A percentile compares a stretch with the other conserved stretches of the same genome.
phyloP scores from a whole-genome alignment of 2,329 filamentous ascomycete genomes.

The Chaetomium olivaceum region DNA sequence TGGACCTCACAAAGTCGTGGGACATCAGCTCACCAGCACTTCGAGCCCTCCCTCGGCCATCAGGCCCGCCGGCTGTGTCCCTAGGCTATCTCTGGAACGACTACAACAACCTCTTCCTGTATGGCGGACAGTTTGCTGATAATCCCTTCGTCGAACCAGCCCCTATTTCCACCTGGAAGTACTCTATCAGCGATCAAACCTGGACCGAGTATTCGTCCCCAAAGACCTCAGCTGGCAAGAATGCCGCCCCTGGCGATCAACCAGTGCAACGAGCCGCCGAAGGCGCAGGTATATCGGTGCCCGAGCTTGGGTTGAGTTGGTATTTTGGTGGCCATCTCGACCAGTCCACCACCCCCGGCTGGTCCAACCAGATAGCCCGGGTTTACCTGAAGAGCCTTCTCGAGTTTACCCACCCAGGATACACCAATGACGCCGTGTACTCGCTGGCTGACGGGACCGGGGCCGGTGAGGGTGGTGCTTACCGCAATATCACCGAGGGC shows the following conservation, averaged over 20 bases:
- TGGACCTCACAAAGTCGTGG: constrained; percentile 76
- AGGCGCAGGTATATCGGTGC: constrained; percentile 70
- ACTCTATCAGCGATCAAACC: constrained; percentile 57
- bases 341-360: constrained; percentile 56
- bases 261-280: constrained; percentile 70
- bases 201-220: constrained; percentile 67
- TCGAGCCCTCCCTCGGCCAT: constrained; percentile 44
- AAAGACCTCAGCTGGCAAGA: constrained; percentile 62
- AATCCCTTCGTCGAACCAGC: constrained; percentile 57
- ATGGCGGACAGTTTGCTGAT: constrained; percentile 73
- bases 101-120: constrained; percentile 67
- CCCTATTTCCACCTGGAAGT: constrained; percentile 68
- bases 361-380: constrained; percentile 64
- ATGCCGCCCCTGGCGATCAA: constrained; percentile 56
- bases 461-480: constrained; percentile 63
- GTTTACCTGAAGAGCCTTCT: constrained; percentile 73
- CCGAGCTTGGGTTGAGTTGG: constrained; percentile 69
- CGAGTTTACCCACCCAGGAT: constrained; percentile 74
- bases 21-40: constrained; percentile 60
- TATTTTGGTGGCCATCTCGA: constrained; percentile 80
- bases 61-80: constrained; percentile 69
- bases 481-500: constrained; percentile 72
- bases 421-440: constrained; percentile 62
- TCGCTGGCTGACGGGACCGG: constrained; percentile 53
- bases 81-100: constrained; percentile 78